Conservation (phyloP, 2,329 filamentous ascomycete genomes). For the Fusarium mangiferae region DNA sequence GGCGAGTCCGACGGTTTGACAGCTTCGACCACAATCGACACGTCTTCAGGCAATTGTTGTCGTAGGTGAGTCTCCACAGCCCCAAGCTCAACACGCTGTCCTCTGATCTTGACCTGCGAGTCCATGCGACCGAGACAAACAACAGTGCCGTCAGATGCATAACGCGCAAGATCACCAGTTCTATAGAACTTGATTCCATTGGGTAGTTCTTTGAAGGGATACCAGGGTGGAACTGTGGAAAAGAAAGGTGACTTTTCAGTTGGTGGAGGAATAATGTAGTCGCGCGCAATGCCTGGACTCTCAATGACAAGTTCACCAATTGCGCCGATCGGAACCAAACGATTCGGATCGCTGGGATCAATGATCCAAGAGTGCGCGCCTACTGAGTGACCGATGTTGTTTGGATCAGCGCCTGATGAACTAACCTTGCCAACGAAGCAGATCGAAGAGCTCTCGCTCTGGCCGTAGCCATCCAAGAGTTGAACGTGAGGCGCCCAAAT, state of each 20-base stretch:
- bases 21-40: not conserved
- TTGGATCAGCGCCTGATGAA: not conserved
- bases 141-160: constrained; percentile 53
- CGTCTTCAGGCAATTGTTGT: not conserved
- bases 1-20: not conserved
- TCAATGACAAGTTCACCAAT: constrained; percentile 38
- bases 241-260: not conserved
- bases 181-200: constrained; percentile 50
- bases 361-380: constrained; percentile 29
- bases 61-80: not conserved
- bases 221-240: not conserved
- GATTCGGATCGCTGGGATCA: constrained; percentile 4
- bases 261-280: constrained; percentile 18
- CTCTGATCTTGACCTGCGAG: constrained; percentile 67
- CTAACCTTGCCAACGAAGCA: constrained; percentile 1
- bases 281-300: constrained; percentile 31
- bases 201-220: not conserved
- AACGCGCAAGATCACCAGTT: constrained; percentile 59
- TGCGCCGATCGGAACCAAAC: constrained; percentile 13
- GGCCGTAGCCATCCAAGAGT: constrained; percentile 55
- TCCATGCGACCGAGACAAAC: constrained; percentile 64
- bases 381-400: constrained; percentile 17
- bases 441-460: constrained; percentile 21
- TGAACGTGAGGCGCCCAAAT: constrained; percentile 28
- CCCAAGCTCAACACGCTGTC: constrained; percentile 61